These are phyloP conservation scores for Aureobasidium sp. DNA, from an alignment of 2,329 filamentous ascomycete species.

Conservation along the genomic window DNA sequence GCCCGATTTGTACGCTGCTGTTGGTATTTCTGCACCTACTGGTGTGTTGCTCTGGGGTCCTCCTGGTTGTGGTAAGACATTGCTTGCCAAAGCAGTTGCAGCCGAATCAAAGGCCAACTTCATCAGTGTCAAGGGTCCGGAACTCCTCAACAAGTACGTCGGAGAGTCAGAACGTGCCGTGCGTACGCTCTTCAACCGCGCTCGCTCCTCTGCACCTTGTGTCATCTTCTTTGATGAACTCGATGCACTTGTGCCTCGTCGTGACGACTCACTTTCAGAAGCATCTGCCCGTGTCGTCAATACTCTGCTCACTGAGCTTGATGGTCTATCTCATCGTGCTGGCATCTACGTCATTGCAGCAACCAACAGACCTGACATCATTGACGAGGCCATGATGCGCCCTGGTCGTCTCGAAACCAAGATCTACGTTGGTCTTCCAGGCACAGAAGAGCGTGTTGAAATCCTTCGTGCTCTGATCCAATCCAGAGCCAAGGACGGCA, in stretches of 20 bases:
- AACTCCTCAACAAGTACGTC: conserved; percentile 95
- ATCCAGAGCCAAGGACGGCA: conserved; percentile 45
- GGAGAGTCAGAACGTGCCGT: conserved; percentile 93
- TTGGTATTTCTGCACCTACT: conserved; percentile 73
- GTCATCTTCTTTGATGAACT: conserved; percentile 98
- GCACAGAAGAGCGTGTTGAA: conserved; percentile 69
- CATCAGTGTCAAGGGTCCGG: conserved; percentile 94
- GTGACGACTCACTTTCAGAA: conserved; percentile 70
- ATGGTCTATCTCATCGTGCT: conserved; percentile 70
- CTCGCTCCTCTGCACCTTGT: conserved; percentile 78
- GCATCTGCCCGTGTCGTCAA: conserved; percentile 87
- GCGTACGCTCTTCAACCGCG: conserved; percentile 82
- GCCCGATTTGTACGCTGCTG: conserved; percentile 66
- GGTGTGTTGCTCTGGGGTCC: conserved; percentile 95
- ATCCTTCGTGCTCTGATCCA: conserved; percentile 66
- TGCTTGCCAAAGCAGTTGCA: conserved; percentile 91
- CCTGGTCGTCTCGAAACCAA: conserved; percentile 81
- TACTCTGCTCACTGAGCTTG: conserved; percentile 86
- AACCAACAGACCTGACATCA: conserved; percentile 92
- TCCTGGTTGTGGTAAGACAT: conserved; percentile 91
- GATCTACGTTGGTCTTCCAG: conserved; percentile 85
- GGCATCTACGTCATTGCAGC: conserved; percentile 94
- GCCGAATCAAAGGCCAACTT: conserved; percentile 96
- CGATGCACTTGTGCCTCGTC: conserved; percentile 80
- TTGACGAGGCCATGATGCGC: conserved; percentile 89